Evolutionary conservation across 495 filamentous ascomycete genomes (phyloP).

Genomic region (Lophiotrema nucula): DNA sequence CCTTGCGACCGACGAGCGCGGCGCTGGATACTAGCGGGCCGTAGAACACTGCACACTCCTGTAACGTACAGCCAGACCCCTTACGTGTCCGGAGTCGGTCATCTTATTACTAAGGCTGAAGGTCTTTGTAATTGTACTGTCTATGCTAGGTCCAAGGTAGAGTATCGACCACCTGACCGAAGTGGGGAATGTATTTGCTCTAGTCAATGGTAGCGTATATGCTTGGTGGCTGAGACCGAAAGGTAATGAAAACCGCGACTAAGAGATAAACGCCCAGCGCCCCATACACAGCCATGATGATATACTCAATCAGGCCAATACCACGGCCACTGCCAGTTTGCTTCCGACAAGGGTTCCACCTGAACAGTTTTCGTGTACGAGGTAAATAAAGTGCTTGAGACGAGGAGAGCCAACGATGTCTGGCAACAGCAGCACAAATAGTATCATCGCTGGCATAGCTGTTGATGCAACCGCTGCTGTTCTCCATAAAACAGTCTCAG

Average conservation of each 20-base stretch:
- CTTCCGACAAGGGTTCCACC: neutral
- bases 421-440: neutral
- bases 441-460: neutral
- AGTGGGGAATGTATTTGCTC: neutral
- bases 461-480: neutral
- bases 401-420: neutral
- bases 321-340: neutral
- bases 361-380: too few species aligned
- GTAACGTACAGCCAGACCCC: too few species aligned
- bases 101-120: too few species aligned
- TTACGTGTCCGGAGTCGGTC: too few species aligned
- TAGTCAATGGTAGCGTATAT: neutral
- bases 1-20: constrained; percentile 21
- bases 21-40: too few species aligned
- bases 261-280: neutral
- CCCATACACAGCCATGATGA: neutral
- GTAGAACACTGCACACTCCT: too few species aligned
- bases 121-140: too few species aligned
- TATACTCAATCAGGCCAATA: neutral
- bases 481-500: neutral
- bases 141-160: too few species aligned
- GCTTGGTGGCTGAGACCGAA: neutral
- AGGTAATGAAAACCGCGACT: neutral
- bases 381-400: too few species aligned
- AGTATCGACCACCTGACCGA: too few species aligned